Base-by-base conservation (phyloP, 2,329 filamentous ascomycete genomes). In the Capronia americana region DNA sequence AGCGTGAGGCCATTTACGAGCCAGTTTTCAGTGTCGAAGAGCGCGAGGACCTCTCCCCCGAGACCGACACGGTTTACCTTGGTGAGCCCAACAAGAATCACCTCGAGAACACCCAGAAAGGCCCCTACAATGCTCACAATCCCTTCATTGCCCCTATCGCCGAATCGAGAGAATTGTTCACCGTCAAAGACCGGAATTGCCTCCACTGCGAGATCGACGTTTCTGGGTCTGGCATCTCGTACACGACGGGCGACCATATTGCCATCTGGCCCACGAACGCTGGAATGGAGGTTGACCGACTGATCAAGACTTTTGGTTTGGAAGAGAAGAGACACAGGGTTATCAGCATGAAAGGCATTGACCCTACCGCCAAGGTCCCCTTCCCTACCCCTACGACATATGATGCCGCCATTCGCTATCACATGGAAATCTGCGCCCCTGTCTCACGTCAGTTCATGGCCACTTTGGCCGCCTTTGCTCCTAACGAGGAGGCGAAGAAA, bases 341-440 rank as follows among this genome's bases (percentile, higher is more conserved):
- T 64, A 89, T 99, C 78, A 88, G 87, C 70, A 89, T 99, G 78
- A 97, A 96, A 82, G 89, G 92, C 65, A 87, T 97, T 48, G 96
- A 99, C 79, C 89, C 93, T 51, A 98, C 95, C 8, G 93, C 95
- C 72, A 98, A 97, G 83, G 93, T 99, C 54, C 95, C 95, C 7
- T 98, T 99, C 83, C 96, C 96, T 20, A 93, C 93, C 4, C 95
- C 95, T 6, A 98, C 95, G 17, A 99, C 95, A 1, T 98, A 94
- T 80, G 94, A 98, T 80, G 91, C 94, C 65, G 92, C 94, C 70
- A 84, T 92, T 66, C 92, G 95, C 72, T 99, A 97, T 81, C 94
- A 99, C 80, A 90, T 99, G 84, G 96, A 99, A 81, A 95, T 97
- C 71, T 92, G 93, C 77, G 93, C 92, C 53, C 92, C 95, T 55